Evolutionary conservation across 345 rosid genomes (phyloP).

Genomic region (Rubroshorea leprosula): DNA sequence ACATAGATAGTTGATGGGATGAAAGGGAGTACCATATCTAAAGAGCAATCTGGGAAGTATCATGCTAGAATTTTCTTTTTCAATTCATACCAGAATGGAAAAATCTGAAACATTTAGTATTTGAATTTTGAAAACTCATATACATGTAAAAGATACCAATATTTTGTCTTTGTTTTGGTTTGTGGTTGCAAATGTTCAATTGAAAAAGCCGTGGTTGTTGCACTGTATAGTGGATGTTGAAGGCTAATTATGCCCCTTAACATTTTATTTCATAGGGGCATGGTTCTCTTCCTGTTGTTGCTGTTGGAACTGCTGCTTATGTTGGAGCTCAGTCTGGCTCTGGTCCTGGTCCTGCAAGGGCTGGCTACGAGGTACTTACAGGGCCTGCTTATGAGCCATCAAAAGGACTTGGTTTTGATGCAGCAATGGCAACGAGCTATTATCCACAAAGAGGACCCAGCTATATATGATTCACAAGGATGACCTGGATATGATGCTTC

Average conservation of each 20-base stretch:
- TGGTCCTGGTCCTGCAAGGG: conserved; percentile 33
- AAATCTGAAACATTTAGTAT: neutral
- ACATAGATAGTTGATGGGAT: neutral
- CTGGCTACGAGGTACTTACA: conserved; percentile 31
- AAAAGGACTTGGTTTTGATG: conserved; percentile 26
- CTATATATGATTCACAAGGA: too few species aligned
- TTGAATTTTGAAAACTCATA: too few species aligned
- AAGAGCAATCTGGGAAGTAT: neutral
- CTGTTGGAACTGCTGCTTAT: conserved; percentile 30
- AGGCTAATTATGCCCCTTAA: conserved; percentile 3
- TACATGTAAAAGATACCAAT: neutral
- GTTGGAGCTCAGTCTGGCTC: conserved; percentile 54
- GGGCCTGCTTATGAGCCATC: conserved; percentile 25
- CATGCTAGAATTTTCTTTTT: neutral
- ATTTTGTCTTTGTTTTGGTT: neutral
- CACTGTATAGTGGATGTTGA: too few species aligned
- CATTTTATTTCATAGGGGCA: conserved; percentile 37
- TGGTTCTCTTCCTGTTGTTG: conserved; percentile 29
- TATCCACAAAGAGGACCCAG: too few species aligned
- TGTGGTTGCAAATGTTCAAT: neutral
- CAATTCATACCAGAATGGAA: neutral
- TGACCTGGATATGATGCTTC: conserved; percentile 29
- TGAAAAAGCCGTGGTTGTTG: conserved; percentile 2
- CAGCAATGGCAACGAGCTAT: conserved; percentile 22
- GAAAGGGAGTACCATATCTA: neutral